These are phyloP conservation scores for Phytopythium boreale DNA, from an alignment of 352 stramenopile genomes.

Conservation along the genomic window DNA sequence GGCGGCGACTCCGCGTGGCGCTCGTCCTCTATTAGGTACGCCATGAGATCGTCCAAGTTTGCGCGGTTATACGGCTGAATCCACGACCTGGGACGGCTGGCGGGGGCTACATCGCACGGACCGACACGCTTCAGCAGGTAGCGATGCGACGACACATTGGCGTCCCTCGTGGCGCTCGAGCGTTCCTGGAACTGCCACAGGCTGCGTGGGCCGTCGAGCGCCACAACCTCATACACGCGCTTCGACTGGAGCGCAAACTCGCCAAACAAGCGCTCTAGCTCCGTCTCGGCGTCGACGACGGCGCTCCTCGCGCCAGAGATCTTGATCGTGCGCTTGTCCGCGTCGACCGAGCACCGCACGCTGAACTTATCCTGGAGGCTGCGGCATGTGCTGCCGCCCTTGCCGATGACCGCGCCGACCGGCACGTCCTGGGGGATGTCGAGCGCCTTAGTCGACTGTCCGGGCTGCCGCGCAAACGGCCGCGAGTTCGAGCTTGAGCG, in stretches of 20 bases:
- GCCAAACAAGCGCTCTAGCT: slow-evolving; percentile 24
- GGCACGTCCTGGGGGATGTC: slow-evolving; percentile 28
- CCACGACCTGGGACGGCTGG: slow-evolving; percentile 17
- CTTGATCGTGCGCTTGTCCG: slow-evolving; percentile 20
- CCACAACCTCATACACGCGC: slow-evolving; percentile 26
- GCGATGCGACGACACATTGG: slow-evolving; percentile 14
- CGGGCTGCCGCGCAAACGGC: neutral
- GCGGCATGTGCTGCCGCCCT: slow-evolving; percentile 33
- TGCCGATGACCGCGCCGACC: slow-evolving; percentile 42
- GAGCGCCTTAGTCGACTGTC: slow-evolving; percentile 15
- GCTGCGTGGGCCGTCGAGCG: slow-evolving; percentile 13
- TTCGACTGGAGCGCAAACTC: slow-evolving; percentile 11
- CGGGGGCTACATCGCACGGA: slow-evolving; percentile 9
- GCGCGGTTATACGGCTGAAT: slow-evolving; percentile 25
- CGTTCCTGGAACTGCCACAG: slow-evolving; percentile 29
- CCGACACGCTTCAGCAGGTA: slow-evolving; percentile 26
- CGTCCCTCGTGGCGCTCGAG: slow-evolving; percentile 9
- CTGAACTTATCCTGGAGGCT: slow-evolving; percentile 19
- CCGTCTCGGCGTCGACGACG: slow-evolving; percentile 16
- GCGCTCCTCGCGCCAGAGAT: slow-evolving; percentile 15
- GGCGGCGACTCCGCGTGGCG: slow-evolving; percentile 4
- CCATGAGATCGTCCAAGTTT: slow-evolving; percentile 19
- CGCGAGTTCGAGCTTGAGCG: neutral
- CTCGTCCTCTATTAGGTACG: slow-evolving; percentile 16
- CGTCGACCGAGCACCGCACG: slow-evolving; percentile 27